Percentiles rank a stretch among this genome's conserved stretches.
Evolutionary conservation across 1,284 basidiomycete genomes (phyloP).

Genomic region (Puccinia novopanici): DNA sequence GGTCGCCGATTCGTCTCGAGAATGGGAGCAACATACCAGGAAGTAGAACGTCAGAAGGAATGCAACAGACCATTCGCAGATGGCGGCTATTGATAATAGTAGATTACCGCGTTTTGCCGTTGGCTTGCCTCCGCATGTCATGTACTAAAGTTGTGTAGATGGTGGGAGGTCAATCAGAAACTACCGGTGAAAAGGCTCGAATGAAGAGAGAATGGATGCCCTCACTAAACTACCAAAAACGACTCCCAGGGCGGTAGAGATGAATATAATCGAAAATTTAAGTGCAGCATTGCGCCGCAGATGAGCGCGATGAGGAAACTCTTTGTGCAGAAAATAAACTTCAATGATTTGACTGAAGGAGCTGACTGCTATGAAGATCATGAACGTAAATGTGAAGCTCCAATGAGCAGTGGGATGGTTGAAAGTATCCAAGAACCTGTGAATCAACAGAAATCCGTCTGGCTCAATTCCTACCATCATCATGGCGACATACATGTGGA

Average conservation of each 20-base stretch:
- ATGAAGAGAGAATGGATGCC: no score
- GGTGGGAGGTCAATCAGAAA: neutral
- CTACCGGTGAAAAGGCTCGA: no score
- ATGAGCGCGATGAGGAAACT: conserved; percentile 32
- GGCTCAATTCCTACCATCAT: neutral
- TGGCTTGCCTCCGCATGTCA: conserved; percentile 27
- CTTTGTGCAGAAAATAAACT: conserved; percentile 39
- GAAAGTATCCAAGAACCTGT: conserved; percentile 37
- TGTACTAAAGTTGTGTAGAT: conserved; percentile 2
- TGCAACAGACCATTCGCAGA: conserved; percentile 39
- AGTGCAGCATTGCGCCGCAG: conserved; percentile 29
- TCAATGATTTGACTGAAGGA: conserved; percentile 36
- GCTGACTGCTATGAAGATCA: conserved; percentile 25
- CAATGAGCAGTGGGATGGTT: conserved; percentile 38
- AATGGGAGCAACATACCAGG: conserved; percentile 22
- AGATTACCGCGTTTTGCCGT: conserved; percentile 24
- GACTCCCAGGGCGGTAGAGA: conserved; percentile 13
- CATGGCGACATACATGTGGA: neutral
- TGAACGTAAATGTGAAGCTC: conserved; percentile 37
- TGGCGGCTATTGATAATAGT: conserved; percentile 20
- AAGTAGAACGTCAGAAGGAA: conserved; percentile 30
- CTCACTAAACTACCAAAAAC: conserved; percentile 40
- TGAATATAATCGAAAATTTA: conserved; percentile 14
- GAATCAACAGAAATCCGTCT: neutral
- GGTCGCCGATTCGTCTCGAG: no score